A percentile compares a stretch with the other conserved stretches of the same genome.
Conservation (phyloP, 1,284 basidiomycete species). For the Ustilago nuda region DNA sequence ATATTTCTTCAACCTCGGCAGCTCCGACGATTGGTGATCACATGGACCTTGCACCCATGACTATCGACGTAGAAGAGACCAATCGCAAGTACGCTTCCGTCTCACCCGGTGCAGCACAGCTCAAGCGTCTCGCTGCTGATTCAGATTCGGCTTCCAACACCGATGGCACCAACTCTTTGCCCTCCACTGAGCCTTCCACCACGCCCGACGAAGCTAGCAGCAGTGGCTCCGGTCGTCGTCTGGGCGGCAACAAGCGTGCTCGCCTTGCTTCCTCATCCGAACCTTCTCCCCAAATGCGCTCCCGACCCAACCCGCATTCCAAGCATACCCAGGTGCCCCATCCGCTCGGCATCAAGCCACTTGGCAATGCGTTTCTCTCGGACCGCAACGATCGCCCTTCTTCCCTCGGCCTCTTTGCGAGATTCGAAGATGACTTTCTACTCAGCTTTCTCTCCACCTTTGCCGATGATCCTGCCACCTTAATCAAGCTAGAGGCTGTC, state of each 20-base stretch:
- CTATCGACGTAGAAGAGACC: constrained; percentile 40
- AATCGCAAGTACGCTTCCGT: constrained; percentile 35
- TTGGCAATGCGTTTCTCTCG: constrained; percentile 61
- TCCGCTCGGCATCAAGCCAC: constrained; percentile 61
- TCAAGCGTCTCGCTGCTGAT: constrained; percentile 42
- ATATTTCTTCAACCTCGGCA: background rate
- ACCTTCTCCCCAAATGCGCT: background rate
- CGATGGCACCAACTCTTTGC: constrained; percentile 38
- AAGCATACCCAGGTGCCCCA: constrained; percentile 44
- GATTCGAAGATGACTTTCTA: constrained; percentile 57
- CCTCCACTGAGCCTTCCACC: constrained; percentile 44
- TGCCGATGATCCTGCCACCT: constrained; percentile 27
- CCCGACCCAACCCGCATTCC: background rate
- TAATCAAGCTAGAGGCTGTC: constrained; percentile 46
- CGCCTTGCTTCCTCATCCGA: constrained; percentile 28
- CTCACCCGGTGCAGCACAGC: constrained; percentile 25
- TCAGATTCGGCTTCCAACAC: constrained; percentile 36
- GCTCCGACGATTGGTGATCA: constrained; percentile 3
- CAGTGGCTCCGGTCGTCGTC: constrained; percentile 12
- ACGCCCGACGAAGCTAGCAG: constrained; percentile 34
- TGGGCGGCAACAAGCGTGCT: constrained; percentile 13
- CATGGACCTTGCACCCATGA: constrained; percentile 22
- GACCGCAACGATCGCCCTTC: constrained; percentile 41
- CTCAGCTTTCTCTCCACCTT: constrained; percentile 50
- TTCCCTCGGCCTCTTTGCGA: constrained; percentile 51